Base-by-base conservation (phyloP, 108 stramenopile species). In the Nitzschia inconspicua region DNA sequence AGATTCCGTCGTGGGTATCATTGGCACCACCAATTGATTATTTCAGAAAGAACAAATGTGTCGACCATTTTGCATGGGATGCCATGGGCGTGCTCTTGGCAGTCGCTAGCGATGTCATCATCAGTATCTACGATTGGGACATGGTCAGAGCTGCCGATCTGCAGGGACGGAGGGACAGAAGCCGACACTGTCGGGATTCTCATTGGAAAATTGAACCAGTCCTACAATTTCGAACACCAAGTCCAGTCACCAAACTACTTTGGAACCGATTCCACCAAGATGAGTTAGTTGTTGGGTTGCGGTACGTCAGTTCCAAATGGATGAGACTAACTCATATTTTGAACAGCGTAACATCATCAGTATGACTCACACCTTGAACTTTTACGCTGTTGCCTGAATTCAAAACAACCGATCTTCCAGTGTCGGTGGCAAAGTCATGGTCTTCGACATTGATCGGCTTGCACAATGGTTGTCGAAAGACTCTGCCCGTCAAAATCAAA, bases 81-180 rank as follows among this genome's bases (percentile, higher is more conserved):
- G 23, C 63, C 4, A 41, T 65, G 60, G 78, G 78, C 1, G 72
- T 73, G 7, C 43, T 79, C 26, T 66, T 79, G 60, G 72, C 72
- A 2, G 78, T 79, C 9, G 67, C 66, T 2, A 49, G 14, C 23
- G 46, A 30, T 19, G 13, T 34, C 16, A 34, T 22, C 6, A 65
- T 79, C 9, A 22, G 37, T 29, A 63, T 77, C 47, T 79, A 70
- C 47, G 72, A 79, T 56, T 79, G 78, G 78, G 78, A 79, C 47
- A 70, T 52, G 43, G 59, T 79, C 0, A 41, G 63, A 24, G 78
- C 72, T 0, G 64, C 68, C 18, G 67, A 73, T 36, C 22, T 71
- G 20, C 37, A 41, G 7, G 57, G 58, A 13, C 29, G 47, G 19
- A 47, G 47, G n/a, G 52, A 62, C 16, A 55, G 37, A 3, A 40